Base-by-base conservation (phyloP, 371 early-diverging fungal genomes). In the Apophysomyces sp. region DNA sequence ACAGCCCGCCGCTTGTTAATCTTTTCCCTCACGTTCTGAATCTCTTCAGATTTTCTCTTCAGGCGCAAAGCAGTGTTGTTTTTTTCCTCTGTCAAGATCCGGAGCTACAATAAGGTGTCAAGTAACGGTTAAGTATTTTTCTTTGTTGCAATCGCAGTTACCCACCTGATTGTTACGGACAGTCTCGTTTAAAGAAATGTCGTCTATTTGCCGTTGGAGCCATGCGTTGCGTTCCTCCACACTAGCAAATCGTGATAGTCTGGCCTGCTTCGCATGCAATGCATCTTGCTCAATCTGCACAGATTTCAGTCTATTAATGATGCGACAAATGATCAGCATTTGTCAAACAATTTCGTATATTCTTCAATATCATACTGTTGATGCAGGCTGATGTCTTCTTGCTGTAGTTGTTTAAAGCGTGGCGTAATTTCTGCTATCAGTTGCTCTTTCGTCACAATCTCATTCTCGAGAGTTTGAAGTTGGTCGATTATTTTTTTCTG, bases 261-360 rank as follows among this genome's bases (percentile, higher is more conserved):
- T 88, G 4, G 94, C 94, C 68, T 94, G 94, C 67, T 93, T 95
- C 28, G 91, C 86, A 67, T 88, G 83, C 6, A 97, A 83, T 11
- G 72, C 69, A 55, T 84, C 81, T 68, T 88, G 71, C 40, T 84
- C 72, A 21, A 79, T 58, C 37, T 89, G 80, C 2, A 68, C 54
- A 3, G 57, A 52, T 58, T 71, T 62, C 57, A 77, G 37, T 16
- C 65, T 73, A 62, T 5, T 29, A 21, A 11, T 12, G 12, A 41
- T 37, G 49, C 16, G 21, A 6, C 21, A 8, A 44, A 21, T 18
- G 3, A 5, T 21, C 21, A 6, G 21, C 2, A 24, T 16, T 51
- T 51, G 31, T 21, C 21, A 40, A 31, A 13, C 29, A 30, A 44
- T 18, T 31, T 0, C 37, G n/a, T 18, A n/a, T n/a, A n/a, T n/a